These are phyloP conservation scores for Gonapodya sp. DNA, from an alignment of 192 early-diverging fungal species.

Conservation along the genomic window DNA sequence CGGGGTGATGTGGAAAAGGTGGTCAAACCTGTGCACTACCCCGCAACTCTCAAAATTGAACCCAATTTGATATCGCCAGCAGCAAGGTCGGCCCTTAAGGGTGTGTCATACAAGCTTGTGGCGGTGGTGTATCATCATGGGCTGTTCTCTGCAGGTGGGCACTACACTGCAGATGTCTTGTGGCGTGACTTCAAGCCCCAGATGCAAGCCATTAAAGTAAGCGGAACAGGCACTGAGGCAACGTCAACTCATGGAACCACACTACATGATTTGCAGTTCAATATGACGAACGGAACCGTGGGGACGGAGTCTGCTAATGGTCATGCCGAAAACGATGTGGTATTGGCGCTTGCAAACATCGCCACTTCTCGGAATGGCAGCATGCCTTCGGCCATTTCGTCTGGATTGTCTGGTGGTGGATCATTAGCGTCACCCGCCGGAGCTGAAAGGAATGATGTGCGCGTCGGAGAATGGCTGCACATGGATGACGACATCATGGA, in stretches of 20 bases:
- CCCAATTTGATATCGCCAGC: constrained; percentile 55
- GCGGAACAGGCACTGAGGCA: too few relatives aligned
- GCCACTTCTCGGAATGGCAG: background rate
- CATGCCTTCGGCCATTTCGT: background rate
- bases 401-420: background rate
- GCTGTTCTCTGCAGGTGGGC: constrained; percentile 71
- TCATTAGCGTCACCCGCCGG: too few relatives aligned
- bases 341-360: background rate
- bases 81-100: constrained; percentile 21
- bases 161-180: constrained; percentile 91
- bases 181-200: constrained; percentile 48
- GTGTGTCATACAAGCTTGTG: constrained; percentile 23
- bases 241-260: too few relatives aligned
- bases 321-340: background rate
- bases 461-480: constrained; percentile 61
- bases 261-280: background rate
- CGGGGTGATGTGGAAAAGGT: constrained; percentile 73
- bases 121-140: constrained; percentile 95
- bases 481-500: constrained; percentile 82
- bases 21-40: constrained; percentile 72
- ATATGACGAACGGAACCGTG: background rate
- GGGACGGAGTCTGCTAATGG: background rate
- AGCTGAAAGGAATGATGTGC: background rate
- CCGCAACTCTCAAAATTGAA: constrained; percentile 46
- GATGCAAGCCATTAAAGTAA: too few relatives aligned